Evolutionary conservation across 176 grass and related monocot genomes (phyloP), one percentile per base, ranked within the genome.

Genomic region (Oryza officinalis): DNA sequence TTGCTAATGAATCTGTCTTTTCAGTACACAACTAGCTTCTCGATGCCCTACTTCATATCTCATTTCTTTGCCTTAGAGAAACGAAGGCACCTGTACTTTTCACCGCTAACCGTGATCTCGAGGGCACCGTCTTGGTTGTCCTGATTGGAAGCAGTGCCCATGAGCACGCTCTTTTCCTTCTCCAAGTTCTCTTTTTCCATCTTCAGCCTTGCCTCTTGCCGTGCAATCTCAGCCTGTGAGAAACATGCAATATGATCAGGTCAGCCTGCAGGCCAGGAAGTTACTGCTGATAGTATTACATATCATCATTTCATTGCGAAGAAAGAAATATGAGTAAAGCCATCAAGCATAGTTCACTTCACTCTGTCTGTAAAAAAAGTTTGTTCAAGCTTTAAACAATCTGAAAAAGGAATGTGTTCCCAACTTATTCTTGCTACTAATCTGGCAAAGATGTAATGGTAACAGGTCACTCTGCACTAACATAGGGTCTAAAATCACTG

Each of bases 41-140:
- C 12, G 14, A 26, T 27, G 37, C 67, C 46, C 37, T 44, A 20
- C 6, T 54, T 22, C 80, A 79, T 35, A 49, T 79, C 49, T 97
- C 88, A 96, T 86, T 99, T 99, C 81, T 99, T 99, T 18, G 97
- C 97, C 87, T 99, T 99, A 10, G 97, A 99, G 80, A 99, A 99
- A 17, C 97, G 91, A 60, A 99, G 97, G 80, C 97, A 99, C 26
- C 97, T 85, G 84, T 99, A 99, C 79, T 99, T 99, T 91, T 99
- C 97, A 12, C 97, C 97, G 10, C 93, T 93, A 33, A 99, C 97
- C 8, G 97, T 99, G 80, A 99, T 99, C 76, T 99, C 97, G 22
- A 99, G 97, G 75, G 97, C 97, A 32, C 97, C 93, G 43, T 99
- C 97, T 43, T 92, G 89, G 85, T 96, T 99, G 75, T 99, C 97